Percentiles rank a stretch among this genome's conserved stretches.
Conservation (phyloP, 1,284 basidiomycete genomes). For the Cryptococcus neoformans region DNA sequence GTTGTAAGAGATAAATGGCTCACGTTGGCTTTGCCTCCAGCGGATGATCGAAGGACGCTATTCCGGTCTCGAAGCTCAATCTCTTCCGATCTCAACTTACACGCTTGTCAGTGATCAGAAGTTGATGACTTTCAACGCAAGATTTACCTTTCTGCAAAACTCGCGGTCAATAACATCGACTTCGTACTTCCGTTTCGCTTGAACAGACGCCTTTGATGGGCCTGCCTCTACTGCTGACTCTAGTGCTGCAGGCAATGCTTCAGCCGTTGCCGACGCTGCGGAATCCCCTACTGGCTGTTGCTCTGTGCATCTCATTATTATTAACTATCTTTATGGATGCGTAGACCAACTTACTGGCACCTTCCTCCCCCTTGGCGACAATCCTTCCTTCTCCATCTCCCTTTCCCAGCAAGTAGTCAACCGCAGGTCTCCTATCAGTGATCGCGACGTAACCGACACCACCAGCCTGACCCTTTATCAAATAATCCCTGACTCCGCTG, state of each 20-base stretch:
- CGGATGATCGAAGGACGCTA: slow-evolving; percentile 35
- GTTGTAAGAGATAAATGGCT: background rate
- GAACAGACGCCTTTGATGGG: slow-evolving; percentile 52
- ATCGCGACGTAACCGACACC: slow-evolving; percentile 75
- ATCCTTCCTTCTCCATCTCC: slow-evolving; percentile 56
- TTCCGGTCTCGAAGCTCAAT: slow-evolving; percentile 43
- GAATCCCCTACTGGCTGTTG: slow-evolving; percentile 30
- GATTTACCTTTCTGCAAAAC: slow-evolving; percentile 64
- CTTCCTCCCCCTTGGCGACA: slow-evolving; percentile 56
- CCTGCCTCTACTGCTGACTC: slow-evolving; percentile 45
- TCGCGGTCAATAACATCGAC: slow-evolving; percentile 73
- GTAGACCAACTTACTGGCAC: slow-evolving; percentile 51
- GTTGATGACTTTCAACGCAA: too few species aligned
- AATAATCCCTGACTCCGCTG: slow-evolving; percentile 73
- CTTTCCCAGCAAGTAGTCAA: slow-evolving; percentile 74
- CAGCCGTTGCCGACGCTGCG: slow-evolving; percentile 17
- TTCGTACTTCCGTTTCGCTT: slow-evolving; percentile 69
- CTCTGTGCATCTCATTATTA: background rate
- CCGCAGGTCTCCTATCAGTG: slow-evolving; percentile 75
- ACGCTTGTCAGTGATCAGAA: too few species aligned
- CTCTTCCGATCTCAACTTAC: slow-evolving; percentile 40
- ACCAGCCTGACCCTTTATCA: slow-evolving; percentile 72
- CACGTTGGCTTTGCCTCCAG: slow-evolving; percentile 41
- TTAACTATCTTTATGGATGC: background rate
- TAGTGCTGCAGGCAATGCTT: slow-evolving; percentile 37